Conservation (phyloP, 805 yeast genomes). For the Yarrowia sp. region DNA sequence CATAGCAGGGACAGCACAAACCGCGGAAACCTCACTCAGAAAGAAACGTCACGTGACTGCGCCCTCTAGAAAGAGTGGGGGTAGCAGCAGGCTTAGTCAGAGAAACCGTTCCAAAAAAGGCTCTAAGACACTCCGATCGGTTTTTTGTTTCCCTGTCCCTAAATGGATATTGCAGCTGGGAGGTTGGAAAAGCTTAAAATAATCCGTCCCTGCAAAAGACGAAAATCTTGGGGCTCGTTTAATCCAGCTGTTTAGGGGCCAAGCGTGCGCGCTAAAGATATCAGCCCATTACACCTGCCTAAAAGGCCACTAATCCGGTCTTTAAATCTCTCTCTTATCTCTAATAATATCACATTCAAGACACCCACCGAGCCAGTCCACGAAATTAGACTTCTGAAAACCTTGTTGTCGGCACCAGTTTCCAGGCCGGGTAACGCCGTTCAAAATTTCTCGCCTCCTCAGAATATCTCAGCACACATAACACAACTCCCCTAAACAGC, state of each 20-base stretch:
- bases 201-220: too few relatives aligned
- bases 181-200: background rate
- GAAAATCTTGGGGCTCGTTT: too few relatives aligned
- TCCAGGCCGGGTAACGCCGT: conserved; percentile 6
- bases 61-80: too few relatives aligned
- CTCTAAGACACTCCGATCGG: background rate
- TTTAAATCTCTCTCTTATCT: too few relatives aligned
- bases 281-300: too few relatives aligned
- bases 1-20: too few relatives aligned
- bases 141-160: background rate
- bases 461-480: conserved; percentile 23
- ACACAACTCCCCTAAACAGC: conserved; percentile 6
- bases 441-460: conserved; percentile 14
- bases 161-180: background rate
- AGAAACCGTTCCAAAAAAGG: background rate
- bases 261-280: too few relatives aligned
- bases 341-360: background rate
- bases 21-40: too few relatives aligned
- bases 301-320: too few relatives aligned
- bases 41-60: too few relatives aligned
- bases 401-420: background rate
- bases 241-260: too few relatives aligned
- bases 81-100: background rate
- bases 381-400: background rate
- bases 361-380: background rate